phyloP scores from a whole-genome alignment of 768 basidiomycete species.

The Cystobasidium tubakii region DNA sequence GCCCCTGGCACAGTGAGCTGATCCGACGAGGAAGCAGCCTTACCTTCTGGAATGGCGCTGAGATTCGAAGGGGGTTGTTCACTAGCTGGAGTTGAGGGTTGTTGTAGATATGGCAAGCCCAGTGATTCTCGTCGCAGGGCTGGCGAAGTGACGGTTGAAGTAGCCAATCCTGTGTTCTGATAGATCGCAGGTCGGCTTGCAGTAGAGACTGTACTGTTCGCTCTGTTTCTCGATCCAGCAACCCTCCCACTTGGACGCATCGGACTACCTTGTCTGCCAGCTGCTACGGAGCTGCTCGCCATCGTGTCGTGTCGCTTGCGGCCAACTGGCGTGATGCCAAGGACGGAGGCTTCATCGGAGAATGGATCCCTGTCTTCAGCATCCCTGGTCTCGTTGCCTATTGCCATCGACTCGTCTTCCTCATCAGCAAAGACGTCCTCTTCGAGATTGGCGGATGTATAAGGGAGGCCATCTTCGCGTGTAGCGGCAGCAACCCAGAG shows the following conservation, averaged over 20 bases:
- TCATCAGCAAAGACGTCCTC: conserved; percentile 41
- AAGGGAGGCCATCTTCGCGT: conserved; percentile 48
- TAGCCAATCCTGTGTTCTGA: conserved; percentile 31
- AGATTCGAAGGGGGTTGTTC: not conserved
- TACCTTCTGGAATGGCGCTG: conserved; percentile 32
- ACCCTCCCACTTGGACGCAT: not conserved
- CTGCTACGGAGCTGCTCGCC: conserved; percentile 7
- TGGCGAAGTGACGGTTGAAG: conserved; percentile 25
- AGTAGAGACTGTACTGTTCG: conserved; percentile 5
- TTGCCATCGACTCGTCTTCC: conserved; percentile 26
- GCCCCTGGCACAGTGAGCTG: conserved; percentile 26
- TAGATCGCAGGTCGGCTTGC: conserved; percentile 25
- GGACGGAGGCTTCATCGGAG: not conserved
- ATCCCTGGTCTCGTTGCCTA: conserved; percentile 6
- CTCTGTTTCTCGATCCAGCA: not conserved
- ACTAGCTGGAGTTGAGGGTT: not conserved
- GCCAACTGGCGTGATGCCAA: conserved; percentile 30
- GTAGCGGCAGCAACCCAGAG: conserved; percentile 96
- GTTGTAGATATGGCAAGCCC: not conserved
- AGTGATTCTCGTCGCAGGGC: conserved; percentile 1
- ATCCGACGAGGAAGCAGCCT: conserved; percentile 4
- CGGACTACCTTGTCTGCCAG: conserved; percentile 20
- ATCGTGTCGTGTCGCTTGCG: conserved; percentile 32
- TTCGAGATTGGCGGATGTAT: conserved; percentile 39
- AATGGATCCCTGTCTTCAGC: conserved; percentile 16